Evolutionary conservation across 2,329 filamentous ascomycete genomes (phyloP).

Genomic region (Hypoxylon rubiginosum): DNA sequence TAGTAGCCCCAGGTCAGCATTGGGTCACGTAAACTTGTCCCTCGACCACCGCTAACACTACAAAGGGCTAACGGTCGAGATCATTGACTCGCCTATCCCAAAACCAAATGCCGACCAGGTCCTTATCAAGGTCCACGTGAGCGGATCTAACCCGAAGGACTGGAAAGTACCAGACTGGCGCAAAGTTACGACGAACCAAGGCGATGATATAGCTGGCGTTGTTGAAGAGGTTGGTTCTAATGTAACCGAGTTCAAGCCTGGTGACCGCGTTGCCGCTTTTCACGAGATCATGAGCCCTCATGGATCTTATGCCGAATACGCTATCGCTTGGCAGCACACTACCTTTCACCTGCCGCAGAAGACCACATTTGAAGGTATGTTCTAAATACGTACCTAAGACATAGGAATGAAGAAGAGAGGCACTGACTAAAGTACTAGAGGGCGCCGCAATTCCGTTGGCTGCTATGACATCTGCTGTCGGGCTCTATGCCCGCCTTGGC

Average conservation of each 20-base stretch:
- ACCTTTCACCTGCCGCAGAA: constrained; percentile 67
- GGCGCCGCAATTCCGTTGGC: constrained; percentile 70
- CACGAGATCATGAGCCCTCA: constrained; percentile 64
- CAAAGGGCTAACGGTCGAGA: constrained; percentile 51
- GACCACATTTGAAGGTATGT: constrained; percentile 63
- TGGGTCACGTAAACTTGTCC: not conserved
- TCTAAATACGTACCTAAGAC: not conserved
- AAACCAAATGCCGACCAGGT: constrained; percentile 56
- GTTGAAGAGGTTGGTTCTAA: constrained; percentile 67
- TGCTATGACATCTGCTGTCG: constrained; percentile 66
- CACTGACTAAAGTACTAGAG: constrained; percentile 52
- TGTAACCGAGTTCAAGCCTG: constrained; percentile 68
- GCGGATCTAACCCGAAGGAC: constrained; percentile 64
- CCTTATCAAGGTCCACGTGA: constrained; percentile 59
- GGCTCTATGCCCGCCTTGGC: constrained; percentile 60
- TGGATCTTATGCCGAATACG: constrained; percentile 73
- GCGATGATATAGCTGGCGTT: constrained; percentile 69
- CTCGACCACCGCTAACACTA: not conserved
- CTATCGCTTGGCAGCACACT: constrained; percentile 66
- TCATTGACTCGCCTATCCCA: constrained; percentile 58
- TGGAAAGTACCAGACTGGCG: constrained; percentile 55
- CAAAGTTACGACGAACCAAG: constrained; percentile 56
- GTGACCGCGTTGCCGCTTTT: constrained; percentile 63
- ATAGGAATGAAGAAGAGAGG: not conserved
- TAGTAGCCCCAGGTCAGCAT: constrained; percentile 41